These are phyloP conservation scores for Phytophthora vignae DNA, from an alignment of 352 stramenopile genomes.

Conservation along the genomic window DNA sequence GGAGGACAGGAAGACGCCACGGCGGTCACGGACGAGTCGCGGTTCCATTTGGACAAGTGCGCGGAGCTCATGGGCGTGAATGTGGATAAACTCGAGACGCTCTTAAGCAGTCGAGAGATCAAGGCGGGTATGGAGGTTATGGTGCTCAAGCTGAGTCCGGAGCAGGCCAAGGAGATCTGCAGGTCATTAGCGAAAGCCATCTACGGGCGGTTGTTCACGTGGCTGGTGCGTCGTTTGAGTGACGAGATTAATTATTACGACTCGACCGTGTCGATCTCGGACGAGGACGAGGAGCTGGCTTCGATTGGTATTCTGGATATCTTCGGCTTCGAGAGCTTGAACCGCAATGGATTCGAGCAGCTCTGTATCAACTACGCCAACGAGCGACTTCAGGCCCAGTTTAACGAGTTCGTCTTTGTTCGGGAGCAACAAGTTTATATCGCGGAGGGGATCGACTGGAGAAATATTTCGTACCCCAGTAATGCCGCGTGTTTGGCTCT, in stretches of 20 bases:
- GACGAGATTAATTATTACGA: slow-evolving; percentile 84
- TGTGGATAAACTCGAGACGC: slow-evolving; percentile 78
- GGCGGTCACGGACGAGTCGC: slow-evolving; percentile 45
- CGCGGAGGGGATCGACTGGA: slow-evolving; percentile 88
- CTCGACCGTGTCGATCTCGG: slow-evolving; percentile 46
- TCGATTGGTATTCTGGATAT: slow-evolving; percentile 91
- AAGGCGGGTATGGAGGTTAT: slow-evolving; percentile 93
- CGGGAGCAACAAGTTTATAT: slow-evolving; percentile 88
- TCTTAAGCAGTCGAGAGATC: slow-evolving; percentile 92
- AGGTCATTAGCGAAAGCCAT: slow-evolving; percentile 96
- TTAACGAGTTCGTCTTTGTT: slow-evolving; percentile 92
- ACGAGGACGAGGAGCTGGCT: slow-evolving; percentile 59
- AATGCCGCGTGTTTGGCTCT: slow-evolving; percentile 83
- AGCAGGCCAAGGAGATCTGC: slow-evolving; percentile 89
- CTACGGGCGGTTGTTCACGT: slow-evolving; percentile 97
- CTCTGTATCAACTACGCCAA: slow-evolving; percentile 92
- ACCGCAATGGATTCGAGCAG: slow-evolving; percentile 87
- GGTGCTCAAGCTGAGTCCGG: slow-evolving; percentile 73
- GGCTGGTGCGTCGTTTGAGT: slow-evolving; percentile 91
- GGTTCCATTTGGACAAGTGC: slow-evolving; percentile 79
- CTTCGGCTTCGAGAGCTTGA: slow-evolving; percentile 90
- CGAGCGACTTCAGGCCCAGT: slow-evolving; percentile 85
- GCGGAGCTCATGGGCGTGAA: slow-evolving; percentile 90
- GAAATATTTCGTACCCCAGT: slow-evolving; percentile 79
- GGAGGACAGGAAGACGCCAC: slow-evolving; percentile 55